Conservation (phyloP, 2,329 filamentous ascomycete species). For the Hypoxylon rubiginosum region DNA sequence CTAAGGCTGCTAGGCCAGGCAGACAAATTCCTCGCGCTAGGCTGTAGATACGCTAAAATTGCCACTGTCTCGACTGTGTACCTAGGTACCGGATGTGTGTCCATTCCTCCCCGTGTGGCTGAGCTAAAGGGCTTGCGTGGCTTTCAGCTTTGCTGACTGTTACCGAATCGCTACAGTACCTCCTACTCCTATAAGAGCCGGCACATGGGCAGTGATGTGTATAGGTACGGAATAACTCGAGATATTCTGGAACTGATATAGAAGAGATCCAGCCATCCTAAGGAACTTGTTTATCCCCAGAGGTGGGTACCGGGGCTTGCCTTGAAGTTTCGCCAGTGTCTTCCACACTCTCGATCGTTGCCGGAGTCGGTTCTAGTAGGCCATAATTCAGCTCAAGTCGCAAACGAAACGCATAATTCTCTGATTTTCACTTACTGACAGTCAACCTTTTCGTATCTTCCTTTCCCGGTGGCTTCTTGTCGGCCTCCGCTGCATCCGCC, state of each 20-base stretch:
- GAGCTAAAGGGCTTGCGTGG: slow-evolving; percentile 1
- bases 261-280: too few species aligned
- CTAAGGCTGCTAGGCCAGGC: not conserved
- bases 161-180: not conserved
- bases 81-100: not conserved
- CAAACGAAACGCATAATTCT: not conserved
- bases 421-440: not conserved
- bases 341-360: not conserved
- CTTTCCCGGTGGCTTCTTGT: not conserved
- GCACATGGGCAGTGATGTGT: too few species aligned
- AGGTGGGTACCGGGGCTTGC: not conserved
- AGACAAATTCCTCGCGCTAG: slow-evolving; percentile 16
- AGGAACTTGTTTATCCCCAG: too few species aligned
- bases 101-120: slow-evolving; percentile 5
- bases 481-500: not conserved
- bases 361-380: not conserved
- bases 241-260: too few species aligned
- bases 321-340: not conserved
- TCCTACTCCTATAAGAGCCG: too few species aligned
- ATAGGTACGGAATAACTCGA: not conserved
- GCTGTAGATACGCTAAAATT: not conserved
- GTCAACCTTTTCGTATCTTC: not conserved
- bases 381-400: not conserved
- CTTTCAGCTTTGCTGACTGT: not conserved
- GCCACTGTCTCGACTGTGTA: slow-evolving; percentile 9